Base-by-base conservation (phyloP, 257 asterid genomes). In the Linaria vulgaris region DNA sequence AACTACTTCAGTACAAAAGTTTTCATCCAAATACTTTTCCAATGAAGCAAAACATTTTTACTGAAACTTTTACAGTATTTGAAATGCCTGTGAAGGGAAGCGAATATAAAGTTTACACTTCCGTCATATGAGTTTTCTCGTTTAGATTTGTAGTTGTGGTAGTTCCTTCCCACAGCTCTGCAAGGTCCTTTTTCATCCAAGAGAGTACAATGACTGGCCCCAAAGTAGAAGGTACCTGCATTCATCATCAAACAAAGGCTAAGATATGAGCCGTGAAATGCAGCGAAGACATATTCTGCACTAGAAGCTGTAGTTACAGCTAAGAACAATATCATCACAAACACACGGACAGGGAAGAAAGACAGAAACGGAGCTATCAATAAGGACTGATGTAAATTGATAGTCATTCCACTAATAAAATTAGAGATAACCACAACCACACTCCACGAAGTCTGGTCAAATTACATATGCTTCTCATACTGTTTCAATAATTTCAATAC, bases 81-180 rank as follows among this genome's bases (percentile, higher is more conserved):
- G n/a, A 7, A 20, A 14, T 25, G 19, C 38, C 45, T 11, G 15
- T 19, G 12, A 43, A 16, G 34, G 41, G 41, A 34, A 34, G 41
- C 5, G 41, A 34, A 8, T 27, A 3, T 4, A 11, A 34, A 3
- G 10, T 27, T 86, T 80, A 87, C 16, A 77, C 90, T 58, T 71
- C 95, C 3, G 88, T 69, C 3, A 69, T 52, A 61, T 71, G 95
- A 13, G 69, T 72, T 77, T 91, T 88, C 61, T 88, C 98, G 6
- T 74, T 76, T 23, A 61, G 59, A 73, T 59, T 74, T 57, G 76
- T 45, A 0, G 80, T 34, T 22, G 76, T 45, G 0, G 79, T 21
- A 30, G 82, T 68, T 67, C 97, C 96, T 70, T 87, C 98, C 98
- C 97, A 92, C 71, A 92, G 78, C 79, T 89, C 96, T 12, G 70